Percentiles rank a stretch among this genome's conserved stretches.
Conservation (phyloP, 495 filamentous ascomycete genomes). For the Hypoxylon rickii region DNA sequence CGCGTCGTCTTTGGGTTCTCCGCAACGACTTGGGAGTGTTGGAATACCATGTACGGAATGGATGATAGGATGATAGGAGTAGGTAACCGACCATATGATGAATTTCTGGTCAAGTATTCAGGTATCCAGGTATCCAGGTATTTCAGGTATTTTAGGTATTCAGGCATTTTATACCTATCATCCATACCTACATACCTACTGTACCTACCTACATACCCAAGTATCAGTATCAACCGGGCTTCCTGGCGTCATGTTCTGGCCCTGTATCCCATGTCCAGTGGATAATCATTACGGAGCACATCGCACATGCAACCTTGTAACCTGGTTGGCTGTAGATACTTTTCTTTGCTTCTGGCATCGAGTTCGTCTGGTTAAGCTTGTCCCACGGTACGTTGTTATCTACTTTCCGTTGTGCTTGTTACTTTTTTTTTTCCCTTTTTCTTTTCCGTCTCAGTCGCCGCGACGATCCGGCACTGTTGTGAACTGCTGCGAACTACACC, state of each 20-base stretch:
- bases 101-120: too few species aligned
- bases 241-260: slow-evolving; percentile 33
- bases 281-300: slow-evolving; percentile 27
- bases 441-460: slow-evolving; percentile 19
- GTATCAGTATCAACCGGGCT: too few species aligned
- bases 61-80: too few species aligned
- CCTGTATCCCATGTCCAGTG: slow-evolving; percentile 29
- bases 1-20: slow-evolving; percentile 20
- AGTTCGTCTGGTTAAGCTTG: slow-evolving; percentile 2
- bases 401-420: slow-evolving; percentile 9
- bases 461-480: slow-evolving; percentile 22
- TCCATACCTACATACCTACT: background rate
- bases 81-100: too few species aligned
- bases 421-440: slow-evolving; percentile 10
- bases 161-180: background rate
- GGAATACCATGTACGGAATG: too few species aligned
- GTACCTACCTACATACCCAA: background rate
- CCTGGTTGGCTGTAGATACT: slow-evolving; percentile 27
- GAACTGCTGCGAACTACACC: slow-evolving; percentile 3
- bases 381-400: slow-evolving; percentile 7
- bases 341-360: slow-evolving; percentile 31
- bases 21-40: too few species aligned
- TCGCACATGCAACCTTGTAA: slow-evolving; percentile 29
- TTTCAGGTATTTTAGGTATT: too few species aligned
- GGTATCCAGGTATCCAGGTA: too few species aligned